These are phyloP conservation scores for Erodium trifolium DNA, from an alignment of 441 rosid genomes.

Conservation along the genomic window DNA sequence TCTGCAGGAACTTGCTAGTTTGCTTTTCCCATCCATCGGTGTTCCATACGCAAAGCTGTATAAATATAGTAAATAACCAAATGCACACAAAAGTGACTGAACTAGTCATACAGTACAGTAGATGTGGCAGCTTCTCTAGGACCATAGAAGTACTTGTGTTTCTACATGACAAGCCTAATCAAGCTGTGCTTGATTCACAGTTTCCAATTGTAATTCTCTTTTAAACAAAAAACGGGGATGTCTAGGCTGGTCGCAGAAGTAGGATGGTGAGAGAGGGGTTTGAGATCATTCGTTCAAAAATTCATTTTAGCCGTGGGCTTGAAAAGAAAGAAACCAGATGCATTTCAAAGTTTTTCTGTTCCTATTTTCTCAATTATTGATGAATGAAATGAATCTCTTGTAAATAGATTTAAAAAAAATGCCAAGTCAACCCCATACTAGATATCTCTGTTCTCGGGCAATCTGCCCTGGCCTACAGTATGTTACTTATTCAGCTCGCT, in stretches of 20 bases:
- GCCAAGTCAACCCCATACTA: not conserved
- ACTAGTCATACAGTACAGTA: not conserved
- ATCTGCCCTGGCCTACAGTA: not conserved
- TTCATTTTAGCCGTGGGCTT: not conserved
- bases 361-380: not conserved
- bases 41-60: constrained; percentile 69
- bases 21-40: constrained; percentile 93
- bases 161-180: not conserved
- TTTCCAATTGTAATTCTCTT: not conserved
- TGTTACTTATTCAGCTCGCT: not conserved
- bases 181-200: not conserved
- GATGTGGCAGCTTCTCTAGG: not conserved
- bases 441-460: not conserved
- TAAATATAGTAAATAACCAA: constrained; percentile 2
- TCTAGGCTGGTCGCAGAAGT: not conserved
- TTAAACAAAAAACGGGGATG: not conserved
- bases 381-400: not conserved
- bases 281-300: not conserved
- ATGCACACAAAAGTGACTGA: constrained; percentile 7
- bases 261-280: not conserved
- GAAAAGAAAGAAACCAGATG: not conserved
- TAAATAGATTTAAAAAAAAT: not conserved
- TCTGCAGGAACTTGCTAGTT: constrained; percentile 53
- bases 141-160: not conserved
- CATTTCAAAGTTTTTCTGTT: not conserved